A percentile compares a stretch with the other conserved stretches of the same genome.
phyloP scores from a whole-genome alignment of 345 rosid species.

The Moricandia moricandioides region DNA sequence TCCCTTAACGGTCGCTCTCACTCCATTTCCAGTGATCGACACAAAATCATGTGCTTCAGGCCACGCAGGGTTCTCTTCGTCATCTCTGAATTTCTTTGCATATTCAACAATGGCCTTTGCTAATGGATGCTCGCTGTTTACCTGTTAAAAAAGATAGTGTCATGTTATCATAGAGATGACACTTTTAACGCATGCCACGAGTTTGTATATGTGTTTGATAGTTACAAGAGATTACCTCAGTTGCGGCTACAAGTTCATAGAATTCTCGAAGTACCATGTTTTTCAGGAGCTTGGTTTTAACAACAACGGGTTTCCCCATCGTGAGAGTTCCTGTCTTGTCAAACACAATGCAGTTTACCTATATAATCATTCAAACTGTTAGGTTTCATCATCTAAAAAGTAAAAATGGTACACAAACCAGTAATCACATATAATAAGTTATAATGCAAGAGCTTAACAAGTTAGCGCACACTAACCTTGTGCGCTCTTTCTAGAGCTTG shows the following conservation, averaged over 20 bases:
- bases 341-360: constrained; percentile 89
- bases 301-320: constrained; percentile 81
- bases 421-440: neutral
- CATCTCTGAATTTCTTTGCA: constrained; percentile 72
- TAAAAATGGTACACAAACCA: neutral
- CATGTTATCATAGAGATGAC: neutral
- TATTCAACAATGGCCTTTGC: constrained; percentile 85
- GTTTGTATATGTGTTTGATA: neutral
- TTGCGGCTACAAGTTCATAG: constrained; percentile 75
- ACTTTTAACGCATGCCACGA: neutral
- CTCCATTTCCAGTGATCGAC: constrained; percentile 87
- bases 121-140: constrained; percentile 89
- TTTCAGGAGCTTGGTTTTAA: constrained; percentile 66
- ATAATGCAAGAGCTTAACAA: neutral
- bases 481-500: constrained; percentile 89
- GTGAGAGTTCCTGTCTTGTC: constrained; percentile 99
- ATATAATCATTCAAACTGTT: constrained; percentile 4
- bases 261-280: constrained; percentile 69
- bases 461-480: constrained; percentile 44
- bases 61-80: constrained; percentile 77
- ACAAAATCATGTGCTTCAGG: constrained; percentile 72
- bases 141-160: constrained; percentile 36
- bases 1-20: constrained; percentile 61
- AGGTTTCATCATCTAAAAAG: neutral
- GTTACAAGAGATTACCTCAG: constrained; percentile 56